phyloP scores from a whole-genome alignment of 169 alveolate genomes.

The Cryptosporidium canis region DNA sequence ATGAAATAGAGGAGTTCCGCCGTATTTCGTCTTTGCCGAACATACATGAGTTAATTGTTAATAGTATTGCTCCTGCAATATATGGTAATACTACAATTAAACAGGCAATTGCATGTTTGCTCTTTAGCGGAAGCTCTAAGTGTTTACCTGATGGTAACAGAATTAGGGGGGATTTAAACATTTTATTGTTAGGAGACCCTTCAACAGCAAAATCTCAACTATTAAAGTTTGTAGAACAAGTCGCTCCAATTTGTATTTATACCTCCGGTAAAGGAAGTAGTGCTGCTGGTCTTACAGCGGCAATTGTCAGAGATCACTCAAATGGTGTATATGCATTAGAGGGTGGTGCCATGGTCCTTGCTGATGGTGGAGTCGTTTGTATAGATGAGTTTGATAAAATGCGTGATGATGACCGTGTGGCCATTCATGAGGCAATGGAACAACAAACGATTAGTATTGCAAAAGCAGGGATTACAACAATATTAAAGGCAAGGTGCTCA shows the following conservation, averaged over 20 bases:
- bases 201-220: constrained; percentile 98
- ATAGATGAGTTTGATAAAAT: constrained; percentile 99
- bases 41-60: constrained; percentile 90
- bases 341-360: constrained; percentile 99
- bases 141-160: constrained; percentile 94
- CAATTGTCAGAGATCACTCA: constrained; percentile 92
- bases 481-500: constrained; percentile 94
- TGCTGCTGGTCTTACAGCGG: constrained; percentile 99
- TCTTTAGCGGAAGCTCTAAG: constrained; percentile 99
- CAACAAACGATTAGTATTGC: constrained; percentile 99
- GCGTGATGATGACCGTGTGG: constrained; percentile 99
- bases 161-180: constrained; percentile 96
- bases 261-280: constrained; percentile 99
- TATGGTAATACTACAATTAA: constrained; percentile 96
- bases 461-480: constrained; percentile 99
- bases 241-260: constrained; percentile 98
- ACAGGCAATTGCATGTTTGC: constrained; percentile 96
- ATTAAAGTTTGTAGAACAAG: constrained; percentile 95
- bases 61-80: constrained; percentile 95
- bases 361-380: constrained; percentile 99
- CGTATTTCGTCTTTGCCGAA: constrained; percentile 90
- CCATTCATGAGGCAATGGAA: constrained; percentile 99
- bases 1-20: constrained; percentile 82
- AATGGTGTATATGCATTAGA: constrained; percentile 96
- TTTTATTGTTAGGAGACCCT: constrained; percentile 97